These are phyloP conservation scores for Ceratocystis huliohia DNA, from an alignment of 2,329 filamentous ascomycete genomes.

Conservation along the genomic window DNA sequence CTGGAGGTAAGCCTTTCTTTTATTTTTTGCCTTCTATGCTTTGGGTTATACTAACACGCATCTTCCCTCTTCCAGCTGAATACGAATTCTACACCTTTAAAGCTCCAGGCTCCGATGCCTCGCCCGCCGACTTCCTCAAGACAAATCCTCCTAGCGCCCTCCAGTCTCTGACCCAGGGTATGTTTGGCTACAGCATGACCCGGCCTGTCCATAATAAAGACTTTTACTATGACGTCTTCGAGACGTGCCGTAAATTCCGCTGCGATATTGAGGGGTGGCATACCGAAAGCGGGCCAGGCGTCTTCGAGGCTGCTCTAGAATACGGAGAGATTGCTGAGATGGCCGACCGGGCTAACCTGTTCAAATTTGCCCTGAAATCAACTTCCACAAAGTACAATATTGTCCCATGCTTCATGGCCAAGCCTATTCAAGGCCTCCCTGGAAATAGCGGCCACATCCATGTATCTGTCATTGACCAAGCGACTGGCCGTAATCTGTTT, in stretches of 20 bases:
- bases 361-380: constrained; percentile 85
- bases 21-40: background rate
- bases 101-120: constrained; percentile 48
- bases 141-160: constrained; percentile 61
- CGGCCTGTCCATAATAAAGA: constrained; percentile 80
- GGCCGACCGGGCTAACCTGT: constrained; percentile 82
- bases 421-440: constrained; percentile 77
- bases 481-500: constrained; percentile 72
- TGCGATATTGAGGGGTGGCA: constrained; percentile 91
- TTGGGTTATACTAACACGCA: background rate
- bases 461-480: constrained; percentile 67
- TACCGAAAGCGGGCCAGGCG: constrained; percentile 83
- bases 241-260: constrained; percentile 62
- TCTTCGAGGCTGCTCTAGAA: constrained; percentile 89
- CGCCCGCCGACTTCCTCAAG: constrained; percentile 61
- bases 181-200: constrained; percentile 90
- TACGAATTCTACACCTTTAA: constrained; percentile 93
- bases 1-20: constrained; percentile 53
- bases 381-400: constrained; percentile 78
- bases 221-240: constrained; percentile 80
- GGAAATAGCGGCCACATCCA: constrained; percentile 97
- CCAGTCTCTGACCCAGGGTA: constrained; percentile 74
- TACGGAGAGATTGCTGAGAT: constrained; percentile 79
- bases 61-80: constrained; percentile 48
- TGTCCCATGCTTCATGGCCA: constrained; percentile 97